Base-by-base conservation (phyloP, 805 yeast species). In the Cyberlindnera maclurae region DNA sequence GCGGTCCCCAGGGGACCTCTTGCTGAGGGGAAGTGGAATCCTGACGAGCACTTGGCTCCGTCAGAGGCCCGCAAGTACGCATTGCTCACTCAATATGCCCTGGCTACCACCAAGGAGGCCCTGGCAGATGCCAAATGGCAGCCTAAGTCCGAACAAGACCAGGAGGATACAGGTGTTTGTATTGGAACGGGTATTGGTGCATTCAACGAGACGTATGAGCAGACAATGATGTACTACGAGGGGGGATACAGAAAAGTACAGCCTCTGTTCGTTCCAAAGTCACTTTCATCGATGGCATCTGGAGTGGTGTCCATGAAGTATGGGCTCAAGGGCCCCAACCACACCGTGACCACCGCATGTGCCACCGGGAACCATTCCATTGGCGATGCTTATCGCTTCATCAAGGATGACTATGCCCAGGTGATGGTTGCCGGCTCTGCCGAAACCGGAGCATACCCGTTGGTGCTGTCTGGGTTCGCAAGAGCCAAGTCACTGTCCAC, bases 151-250 rank as follows among this genome's bases (percentile, higher is more conserved):
- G 62, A 59, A 2, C 54, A 35, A 45, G 71, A 52, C 53, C 56
- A 54, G 38, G 40, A 55, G 3, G 50, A 59, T 31, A 63, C 77
- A 3, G 94, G 97, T 2, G 88, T 85, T 2, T 79, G 87, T n/a
- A 74, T 90, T 8, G 98, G 97, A 1, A 80, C 95, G 1, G 96
- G 97, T 0, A 84, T 93, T 36, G 97, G 97, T 0, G 84, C 95
- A 3, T 70, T 90, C 34, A 80, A 76, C 13, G 95, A 86, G 42
- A 60, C 75, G 0, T 77, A 77, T 51, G 81, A 75, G 4, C 85
- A 81, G 49, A 60, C 86, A 2, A 68, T 75, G 12, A 65, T 68
- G 2, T 75, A 75, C 43, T 51, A 58, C 15, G 46, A 54, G 4
- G 61, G 65, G 8, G 82, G 83, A 0, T 82, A 81, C 56, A 73